Percentiles rank a stretch among this genome's conserved stretches.
Conservation (phyloP, 495 filamentous ascomycete genomes). For the Trichoderma gamsii region DNA sequence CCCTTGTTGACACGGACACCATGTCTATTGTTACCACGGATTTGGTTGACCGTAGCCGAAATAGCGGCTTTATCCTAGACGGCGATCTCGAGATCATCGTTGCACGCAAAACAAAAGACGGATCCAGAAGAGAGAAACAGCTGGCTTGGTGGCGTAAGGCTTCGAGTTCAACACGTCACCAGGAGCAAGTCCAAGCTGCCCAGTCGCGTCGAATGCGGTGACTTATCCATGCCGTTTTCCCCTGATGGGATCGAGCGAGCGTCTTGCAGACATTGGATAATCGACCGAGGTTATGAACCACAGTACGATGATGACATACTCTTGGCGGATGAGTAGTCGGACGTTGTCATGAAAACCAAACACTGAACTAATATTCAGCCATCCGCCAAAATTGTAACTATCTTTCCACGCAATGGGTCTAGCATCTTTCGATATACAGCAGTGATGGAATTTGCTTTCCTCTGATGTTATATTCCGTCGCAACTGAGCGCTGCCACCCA, state of each 20-base stretch:
- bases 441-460: neutral
- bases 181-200: neutral
- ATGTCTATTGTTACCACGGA: neutral
- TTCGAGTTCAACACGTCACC: neutral
- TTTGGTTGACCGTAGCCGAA: neutral
- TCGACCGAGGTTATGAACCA: neutral
- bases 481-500: too few species aligned
- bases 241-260: neutral
- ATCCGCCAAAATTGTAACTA: neutral
- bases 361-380: neutral
- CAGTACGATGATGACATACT: neutral
- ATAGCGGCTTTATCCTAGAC: neutral
- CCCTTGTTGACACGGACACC: neutral
- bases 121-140: neutral
- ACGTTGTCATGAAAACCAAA: neutral
- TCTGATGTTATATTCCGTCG: too few species aligned
- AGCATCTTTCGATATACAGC: neutral
- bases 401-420: neutral
- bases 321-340: neutral
- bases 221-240: neutral
- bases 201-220: neutral
- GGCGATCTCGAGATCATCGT: neutral
- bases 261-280: neutral
- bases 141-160: too few species aligned
- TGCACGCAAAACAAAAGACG: neutral